Base-by-base conservation (phyloP, 2,329 filamentous ascomycete species). In the Fusarium haematococcum region DNA sequence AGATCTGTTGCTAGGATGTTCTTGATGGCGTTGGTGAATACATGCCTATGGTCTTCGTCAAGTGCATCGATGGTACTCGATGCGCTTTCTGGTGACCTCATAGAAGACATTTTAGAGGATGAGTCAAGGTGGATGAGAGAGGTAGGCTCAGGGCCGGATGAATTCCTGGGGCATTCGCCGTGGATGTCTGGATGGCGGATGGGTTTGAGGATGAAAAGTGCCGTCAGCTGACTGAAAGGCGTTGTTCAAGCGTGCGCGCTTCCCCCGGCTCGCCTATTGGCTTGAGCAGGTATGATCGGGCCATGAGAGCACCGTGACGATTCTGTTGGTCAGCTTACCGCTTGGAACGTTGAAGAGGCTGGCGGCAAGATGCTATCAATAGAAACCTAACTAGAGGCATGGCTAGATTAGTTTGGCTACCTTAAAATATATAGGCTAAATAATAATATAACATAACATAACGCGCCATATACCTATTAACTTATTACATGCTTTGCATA, bases 1-100 rank as follows among this genome's bases (percentile, higher is more conserved):
- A 35, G n/a, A 10, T 75, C 43, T 1, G 65, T 72, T 5, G 30
- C n/a, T 0, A 72, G 1, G 0, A 71, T 20, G 1, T 72, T 72
- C 0, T 3, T n/a, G 2, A 71, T 25, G 1, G 69, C 69, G 27
- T 33, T 14, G 1, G 59, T n/a, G 1, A 71, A 2, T 0, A 9
- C 2, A 0, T 20, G 8, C n/a, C 25, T 45, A 3, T 58, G 54
- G 3, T 27, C 6, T 2, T 27, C 3, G 0, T 35, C 23, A 2
- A 71, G 23, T 7, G 13, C 43, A 48, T 9, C 23, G 43, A 48
- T 48, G 25, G 4, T 27, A 27, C 43, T 2, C 43, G 14, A 48
- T 27, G 43, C 43, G 14, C 23, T 27, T 48, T 48, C 43, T 48
- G 14, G 8, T 27, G 43, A 48, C 23, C 23, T 48, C 4, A 27